Base-by-base conservation (phyloP, 1,284 basidiomycete genomes). In the Stygiomarasmius scandens region DNA sequence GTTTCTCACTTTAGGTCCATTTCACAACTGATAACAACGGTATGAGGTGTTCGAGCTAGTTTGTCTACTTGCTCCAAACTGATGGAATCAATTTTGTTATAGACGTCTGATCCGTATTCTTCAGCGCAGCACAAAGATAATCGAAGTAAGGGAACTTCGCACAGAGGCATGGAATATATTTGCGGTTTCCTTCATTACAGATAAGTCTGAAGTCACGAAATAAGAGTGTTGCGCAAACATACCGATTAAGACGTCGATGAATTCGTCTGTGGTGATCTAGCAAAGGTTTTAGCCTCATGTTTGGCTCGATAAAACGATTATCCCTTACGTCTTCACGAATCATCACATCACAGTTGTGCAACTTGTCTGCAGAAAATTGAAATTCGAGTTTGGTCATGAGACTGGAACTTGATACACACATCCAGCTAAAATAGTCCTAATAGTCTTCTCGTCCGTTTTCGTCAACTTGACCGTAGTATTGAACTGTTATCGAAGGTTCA, bases 271-370 rank as follows among this genome's bases (percentile, higher is more conserved):
- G 2, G 93, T 93, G 63, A 98, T 95, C 93, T 96, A 63, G 25
- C 49, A 32, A 38, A 52, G 44, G 16, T 45, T 25, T 48, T 49
- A 27, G 20, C 49, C n/a, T 58, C 16, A 59, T 50, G 32, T 20
- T 56, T 36, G 46, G 3, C 23, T 24, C 20, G 34, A 58, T 61
- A 53, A 44, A 20, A 47, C 22, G 38, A 56, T 9, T 53, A 48
- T 45, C 54, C 72, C 87, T 67, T 65, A 96, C 93, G 74, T 98
- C 95, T 78, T 98, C 95, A 66, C 95, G 84, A 64, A 98, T 93
- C 93, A 97, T 96, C 23, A 97, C 88, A 73, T 97, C 96, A 69
- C 93, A 95, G 67, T 96, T 97, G 74, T 97, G 95, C 51, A 96
- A 74, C 72, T 92, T 89, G 71, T 90, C 87, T 90, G 63, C 24